These are phyloP conservation scores for Barnettozyma wickerhamii DNA, from an alignment of 805 yeast genomes.

Conservation along the genomic window DNA sequence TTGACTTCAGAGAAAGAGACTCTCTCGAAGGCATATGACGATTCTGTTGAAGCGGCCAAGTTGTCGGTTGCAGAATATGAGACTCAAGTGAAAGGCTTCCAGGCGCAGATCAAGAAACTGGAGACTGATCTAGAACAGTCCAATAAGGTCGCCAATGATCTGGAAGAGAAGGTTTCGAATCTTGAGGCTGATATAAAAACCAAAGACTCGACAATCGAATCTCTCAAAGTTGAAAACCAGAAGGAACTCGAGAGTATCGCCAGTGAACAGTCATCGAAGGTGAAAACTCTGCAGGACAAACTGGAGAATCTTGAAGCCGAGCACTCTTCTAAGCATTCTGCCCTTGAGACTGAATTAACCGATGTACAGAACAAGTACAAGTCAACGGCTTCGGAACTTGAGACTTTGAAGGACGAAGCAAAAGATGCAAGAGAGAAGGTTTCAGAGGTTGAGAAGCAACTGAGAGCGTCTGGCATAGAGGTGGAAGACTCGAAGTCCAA, in stretches of 20 bases:
- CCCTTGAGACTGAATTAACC: neutral
- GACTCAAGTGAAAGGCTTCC: too few species aligned
- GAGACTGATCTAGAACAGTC: too few species aligned
- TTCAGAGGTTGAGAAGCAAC: too few species aligned
- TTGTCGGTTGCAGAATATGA: too few species aligned
- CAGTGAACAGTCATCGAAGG: neutral
- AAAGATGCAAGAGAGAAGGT: too few species aligned
- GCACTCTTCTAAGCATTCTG: neutral
- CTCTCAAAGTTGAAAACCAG: constrained; percentile 9
- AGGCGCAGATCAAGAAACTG: constrained; percentile 8
- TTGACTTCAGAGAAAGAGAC: too few species aligned
- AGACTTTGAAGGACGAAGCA: too few species aligned
- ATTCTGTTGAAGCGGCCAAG: too few species aligned
- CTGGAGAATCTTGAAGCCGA: neutral
- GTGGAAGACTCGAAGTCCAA: too few species aligned
- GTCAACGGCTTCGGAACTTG: neutral
- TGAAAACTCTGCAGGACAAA: neutral
- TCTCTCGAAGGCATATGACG: too few species aligned
- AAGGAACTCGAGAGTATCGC: constrained; percentile 5
- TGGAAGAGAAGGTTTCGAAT: constrained; percentile 10
- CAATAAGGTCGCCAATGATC: too few species aligned
- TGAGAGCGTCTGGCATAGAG: too few species aligned
- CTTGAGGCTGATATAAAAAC: constrained; percentile 11
- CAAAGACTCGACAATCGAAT: neutral
- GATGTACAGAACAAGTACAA: neutral